Base-by-base conservation (phyloP, 1,284 basidiomycete species). In the Tylopilus orsonianus region DNA sequence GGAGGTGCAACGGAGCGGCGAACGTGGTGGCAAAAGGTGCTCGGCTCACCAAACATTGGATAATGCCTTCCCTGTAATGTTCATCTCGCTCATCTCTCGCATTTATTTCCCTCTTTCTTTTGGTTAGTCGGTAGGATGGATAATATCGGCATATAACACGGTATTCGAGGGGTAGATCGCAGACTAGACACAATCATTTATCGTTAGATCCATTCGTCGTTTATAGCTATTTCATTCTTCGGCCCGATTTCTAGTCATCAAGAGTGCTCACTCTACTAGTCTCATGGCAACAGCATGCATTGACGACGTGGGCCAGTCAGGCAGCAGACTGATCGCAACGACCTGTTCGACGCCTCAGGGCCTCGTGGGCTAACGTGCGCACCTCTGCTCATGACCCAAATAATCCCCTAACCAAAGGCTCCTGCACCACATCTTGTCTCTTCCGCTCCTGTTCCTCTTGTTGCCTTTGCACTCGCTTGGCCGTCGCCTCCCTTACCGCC, bases 1-100 rank as follows among this genome's bases (percentile, higher is more conserved):
- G 20, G 39, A 2, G 45, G 43, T 12, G 30, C 34, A 20, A 43
- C 43, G 5, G 66, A 64, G 36, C 66, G 53, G n/a, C 60, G 59
- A 23, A 50, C 53, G 14, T 65, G 63, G 63, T 65, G 63, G 63
- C 63, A 60, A 41, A 65, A 67, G 45, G 64, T 67, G 41, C 55
- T 62, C 22, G 56, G 38, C 39, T 26, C 57, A 22, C 57, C 59
- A 3, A 39, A 33, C n/a, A 33, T 29, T 42, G 49, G 42, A 24
- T 62, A 40, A 62, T 22, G 23, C 27, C 10, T 14, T 8, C 10
- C n/a, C 32, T 33, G n/a, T 2, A 6, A n/a, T 14, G 7, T 8
- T 23, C n/a, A 8, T 13, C 12, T 10, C 16, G 35, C 30, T 9
- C 38, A 22, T 45, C 12, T 36, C 33, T 43, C 24, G 1, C 27